Evolutionary conservation across 257 asterid species (phyloP).

Genomic region (Penstemon eatonii): DNA sequence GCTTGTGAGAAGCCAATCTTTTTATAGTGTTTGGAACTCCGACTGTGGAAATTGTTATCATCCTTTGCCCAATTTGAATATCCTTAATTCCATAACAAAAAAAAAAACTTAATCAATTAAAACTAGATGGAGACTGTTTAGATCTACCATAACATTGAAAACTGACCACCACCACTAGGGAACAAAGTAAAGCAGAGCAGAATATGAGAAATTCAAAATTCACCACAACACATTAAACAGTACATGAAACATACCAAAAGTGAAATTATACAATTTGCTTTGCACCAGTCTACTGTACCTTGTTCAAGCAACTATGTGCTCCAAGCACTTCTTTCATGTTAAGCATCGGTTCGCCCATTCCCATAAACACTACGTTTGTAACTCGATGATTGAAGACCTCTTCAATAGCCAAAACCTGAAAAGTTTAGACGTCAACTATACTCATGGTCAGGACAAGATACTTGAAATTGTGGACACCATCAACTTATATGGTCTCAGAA

Average conservation of each 20-base stretch:
- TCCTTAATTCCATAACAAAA: slow-evolving; percentile 49
- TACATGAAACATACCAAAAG: background rate
- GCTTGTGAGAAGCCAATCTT: slow-evolving; percentile 84
- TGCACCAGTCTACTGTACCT: slow-evolving; percentile 47
- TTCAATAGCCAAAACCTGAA: slow-evolving; percentile 92
- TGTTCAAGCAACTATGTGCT: slow-evolving; percentile 92
- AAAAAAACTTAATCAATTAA: slow-evolving; percentile 18
- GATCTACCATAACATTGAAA: background rate
- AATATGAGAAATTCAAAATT: background rate
- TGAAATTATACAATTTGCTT: slow-evolving; percentile 1
- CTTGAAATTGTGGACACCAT: background rate
- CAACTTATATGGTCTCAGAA: too few species aligned
- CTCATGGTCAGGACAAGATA: background rate
- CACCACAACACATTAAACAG: background rate
- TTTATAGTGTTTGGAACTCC: slow-evolving; percentile 94
- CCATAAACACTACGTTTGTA: slow-evolving; percentile 96
- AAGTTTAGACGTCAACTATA: slow-evolving; percentile 17
- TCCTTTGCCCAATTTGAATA: slow-evolving; percentile 92
- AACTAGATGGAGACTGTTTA: slow-evolving; percentile 13
- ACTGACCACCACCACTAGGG: background rate
- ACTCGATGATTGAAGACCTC: slow-evolving; percentile 85
- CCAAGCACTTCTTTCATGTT: slow-evolving; percentile 90
- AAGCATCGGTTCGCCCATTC: slow-evolving; percentile 99
- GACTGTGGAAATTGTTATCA: slow-evolving; percentile 96
- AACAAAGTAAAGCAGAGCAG: background rate